Base-by-base conservation (phyloP, 1,284 basidiomycete genomes). In the Takashimella tepidaria region DNA sequence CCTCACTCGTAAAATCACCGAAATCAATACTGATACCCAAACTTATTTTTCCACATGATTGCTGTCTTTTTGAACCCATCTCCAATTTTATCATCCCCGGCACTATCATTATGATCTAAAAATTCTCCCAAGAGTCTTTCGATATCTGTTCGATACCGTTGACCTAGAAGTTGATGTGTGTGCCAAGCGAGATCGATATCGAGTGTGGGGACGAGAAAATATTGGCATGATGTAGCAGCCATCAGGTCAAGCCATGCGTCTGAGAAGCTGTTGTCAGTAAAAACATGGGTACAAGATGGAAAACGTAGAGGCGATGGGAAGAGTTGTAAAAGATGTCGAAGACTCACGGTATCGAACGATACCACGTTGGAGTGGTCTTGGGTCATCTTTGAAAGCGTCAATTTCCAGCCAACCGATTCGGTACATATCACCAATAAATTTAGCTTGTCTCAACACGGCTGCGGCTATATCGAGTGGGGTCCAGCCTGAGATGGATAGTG, bases 121-220 rank as follows among this genome's bases (percentile, higher is more conserved):
- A 61, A 46, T 5, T 55, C 26, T n/a, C 57, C 59, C 16, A 68
- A 37, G 8, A 60, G 45, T 13, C 25, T 23, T 26, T 44, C 42
- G 11, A 63, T 71, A 22, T 67, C 68, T 16, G 20, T 1, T 8
- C 51, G 52, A 51, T 74, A 76, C 5, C 54, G 40, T 3, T 43
- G 49, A 3, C 60, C 61, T 40, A 58, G 54, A 20, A 75, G 67
- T 52, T 75, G 69, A 51, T 76, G 74, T 5, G 74, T 74, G 46
- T 72, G 70, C 74, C 73, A 74, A 5, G 66, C 66, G 21, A 74
- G 59, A 50, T 74, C 71, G 47, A 76, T 72, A 48, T 74, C 73
- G 22, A 67, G 46, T 3, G 64, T 59, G 13, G 59, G 56, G 6
- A 63, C 60, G 20, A 68, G 57, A 44, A 59, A 63, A 13, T 48